Base-by-base conservation (phyloP, 805 yeast species). In the Pichia cephalocereana region DNA sequence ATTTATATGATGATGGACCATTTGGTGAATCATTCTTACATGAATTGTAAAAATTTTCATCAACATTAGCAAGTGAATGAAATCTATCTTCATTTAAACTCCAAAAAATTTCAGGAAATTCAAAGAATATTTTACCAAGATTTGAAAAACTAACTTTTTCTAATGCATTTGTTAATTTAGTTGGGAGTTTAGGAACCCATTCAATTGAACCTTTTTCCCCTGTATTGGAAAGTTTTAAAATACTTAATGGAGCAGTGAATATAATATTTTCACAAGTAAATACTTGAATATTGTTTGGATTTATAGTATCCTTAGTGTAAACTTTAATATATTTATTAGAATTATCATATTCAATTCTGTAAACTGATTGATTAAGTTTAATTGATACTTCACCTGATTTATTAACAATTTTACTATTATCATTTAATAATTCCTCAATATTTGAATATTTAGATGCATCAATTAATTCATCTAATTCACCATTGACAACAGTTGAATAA, bases 221-320 rank as follows among this genome's bases (percentile, higher is more conserved):
- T 15, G 46, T 40, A 30, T 63, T 60, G 0, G 58, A 58, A 41
- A 74, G 59, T 40, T 68, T 64, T 38, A 78, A 62, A 9, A 77
- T 63, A 46, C 79, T 72, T 50, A 72, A 68, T 2, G 83, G 83
- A 8, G 72, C 72, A 0, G 80, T 69, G 14, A 76, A 73, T 14
- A 77, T 61, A 27, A 75, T 45, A 54, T 75, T 74, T 38, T 75
- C 70, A 46, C 65, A 58, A 8, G 47, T 48, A 43, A 49, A 65
- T 0, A 11, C 36, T 26, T 51, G 55, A 4, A 42, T 30, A 18
- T 53, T 41, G 10, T 52, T 52, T 2, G 40, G 27, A 15, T 15
- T 36, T 3, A 37, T 15, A 17, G 38, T n/a, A 17, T 37, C 15
- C 19, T 49, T 57, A 14, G 53, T 52, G 6, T 36, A 44, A n/a